Conservation (phyloP, 2,329 filamentous ascomycete species). For the Dryadomyces sulphureus region DNA sequence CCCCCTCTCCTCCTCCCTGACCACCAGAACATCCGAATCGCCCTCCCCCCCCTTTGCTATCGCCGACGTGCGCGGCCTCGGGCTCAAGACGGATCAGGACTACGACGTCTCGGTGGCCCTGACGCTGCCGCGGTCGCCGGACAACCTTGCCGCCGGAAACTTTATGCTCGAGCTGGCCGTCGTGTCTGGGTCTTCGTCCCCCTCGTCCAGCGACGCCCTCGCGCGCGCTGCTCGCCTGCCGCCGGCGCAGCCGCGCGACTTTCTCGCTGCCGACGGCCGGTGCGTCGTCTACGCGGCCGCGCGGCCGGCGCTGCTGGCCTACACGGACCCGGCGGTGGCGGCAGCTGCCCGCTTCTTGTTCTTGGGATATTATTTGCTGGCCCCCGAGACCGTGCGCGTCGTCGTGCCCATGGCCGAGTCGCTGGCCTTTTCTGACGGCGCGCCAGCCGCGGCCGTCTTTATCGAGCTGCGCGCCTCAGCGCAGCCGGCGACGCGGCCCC, state of each 20-base stretch:
- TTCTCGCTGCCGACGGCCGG: constrained; percentile 19
- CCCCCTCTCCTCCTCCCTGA: neutral
- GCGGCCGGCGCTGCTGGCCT: constrained; percentile 66
- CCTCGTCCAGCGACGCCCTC: constrained; percentile 10
- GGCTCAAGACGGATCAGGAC: constrained; percentile 55
- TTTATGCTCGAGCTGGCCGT: constrained; percentile 84
- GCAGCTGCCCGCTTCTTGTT: constrained; percentile 43
- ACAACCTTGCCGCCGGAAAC: constrained; percentile 68
- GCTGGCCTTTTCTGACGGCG: constrained; percentile 40
- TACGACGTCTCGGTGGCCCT: constrained; percentile 75
- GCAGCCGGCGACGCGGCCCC: constrained; percentile 14
- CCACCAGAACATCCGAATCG: constrained; percentile 18
- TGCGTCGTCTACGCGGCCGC: constrained; percentile 47
- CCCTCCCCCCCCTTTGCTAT: constrained; percentile 29
- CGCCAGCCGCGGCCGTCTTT: constrained; percentile 28
- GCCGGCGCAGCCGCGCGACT: constrained; percentile 12
- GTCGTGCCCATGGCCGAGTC: constrained; percentile 58
- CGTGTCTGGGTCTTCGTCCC: constrained; percentile 19
- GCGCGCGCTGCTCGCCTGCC: constrained; percentile 16
- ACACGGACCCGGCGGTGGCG: constrained; percentile 56
- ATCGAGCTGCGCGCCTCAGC: constrained; percentile 46
- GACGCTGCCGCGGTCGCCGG: constrained; percentile 60
- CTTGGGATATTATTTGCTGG: constrained; percentile 55
- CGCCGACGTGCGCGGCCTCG: constrained; percentile 26
- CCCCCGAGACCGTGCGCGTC: constrained; percentile 49